phyloP scores from a whole-genome alignment of 768 basidiomycete genomes.

The Kwoniella botswanensis region DNA sequence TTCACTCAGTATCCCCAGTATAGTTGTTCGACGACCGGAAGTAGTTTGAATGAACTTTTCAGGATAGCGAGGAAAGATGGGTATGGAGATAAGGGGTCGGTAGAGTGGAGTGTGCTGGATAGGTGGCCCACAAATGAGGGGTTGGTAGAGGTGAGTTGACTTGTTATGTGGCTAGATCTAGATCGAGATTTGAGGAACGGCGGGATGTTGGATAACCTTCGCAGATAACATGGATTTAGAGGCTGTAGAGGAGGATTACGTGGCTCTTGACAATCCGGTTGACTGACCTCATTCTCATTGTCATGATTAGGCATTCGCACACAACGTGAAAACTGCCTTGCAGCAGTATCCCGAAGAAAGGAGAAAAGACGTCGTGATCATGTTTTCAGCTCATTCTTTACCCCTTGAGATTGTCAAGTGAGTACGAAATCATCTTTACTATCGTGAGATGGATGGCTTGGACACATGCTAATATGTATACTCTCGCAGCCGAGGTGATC shows the following conservation, averaged over 20 bases:
- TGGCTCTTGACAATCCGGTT: too few species aligned
- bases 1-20: slow-evolving; percentile 99
- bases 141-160: slow-evolving; percentile 76
- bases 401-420: slow-evolving; percentile 95
- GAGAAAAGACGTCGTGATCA: slow-evolving; percentile 75
- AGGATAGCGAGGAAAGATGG: slow-evolving; percentile 53
- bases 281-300: not conserved
- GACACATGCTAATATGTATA: not conserved
- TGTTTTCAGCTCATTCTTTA: slow-evolving; percentile 97
- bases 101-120: slow-evolving; percentile 98
- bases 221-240: too few species aligned
- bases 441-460: not conserved
- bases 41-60: slow-evolving; percentile 89
- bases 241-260: too few species aligned
- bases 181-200: too few species aligned
- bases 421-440: slow-evolving; percentile 6
- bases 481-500: slow-evolving; percentile 76
- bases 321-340: slow-evolving; percentile 82
- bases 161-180: too few species aligned
- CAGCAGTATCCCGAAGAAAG: slow-evolving; percentile 72
- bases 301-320: slow-evolving; percentile 77
- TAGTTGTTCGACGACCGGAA: slow-evolving; percentile 96
- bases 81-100: slow-evolving; percentile 67
- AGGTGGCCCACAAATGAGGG: slow-evolving; percentile 96
- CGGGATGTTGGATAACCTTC: too few species aligned